Evolutionary conservation across 1,284 basidiomycete species (phyloP), one percentile per base, ranked within the genome.

Genomic region (Austroboletus niveus): DNA sequence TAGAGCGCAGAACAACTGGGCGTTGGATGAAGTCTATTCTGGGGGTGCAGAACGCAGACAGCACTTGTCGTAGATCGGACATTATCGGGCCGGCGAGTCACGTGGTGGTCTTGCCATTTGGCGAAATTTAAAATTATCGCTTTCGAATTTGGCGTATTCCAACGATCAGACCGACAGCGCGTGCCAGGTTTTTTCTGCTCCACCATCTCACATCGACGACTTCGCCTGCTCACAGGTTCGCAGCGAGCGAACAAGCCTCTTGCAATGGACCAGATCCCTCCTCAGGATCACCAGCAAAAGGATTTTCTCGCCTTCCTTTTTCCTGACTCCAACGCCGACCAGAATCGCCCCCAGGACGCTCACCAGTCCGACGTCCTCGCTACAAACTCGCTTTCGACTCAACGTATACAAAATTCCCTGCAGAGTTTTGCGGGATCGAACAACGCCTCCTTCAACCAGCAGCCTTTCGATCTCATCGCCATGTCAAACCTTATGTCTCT

Each of bases 401-500:
- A 68, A 41, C 67, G 64, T 5, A 27, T 41, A 12, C 54, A 41
- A 6, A 45, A 31, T 20, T 39, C 48, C 48, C 49, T 53, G 46
- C 63, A 58, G 49, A 57, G 60, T n/a, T 48, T 55, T 20, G 2
- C 62, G 1, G 60, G 48, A 59, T 58, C 57, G 31, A 58, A 34
- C 59, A 62, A 49, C 54, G 40, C 45, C 39, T 32, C 35, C 52
- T 62, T 62, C 55, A 57, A 50, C 48, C 63, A 60, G 24, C 66
- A 57, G 31, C 60, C 58, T 56, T 72, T 81, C 69, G 79, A 78
- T 60, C 69, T 82, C 52, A 67, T 82, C 42, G 70, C 76, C 55
- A 65, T 68, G 64, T 44, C 56, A 8, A 79, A 73, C 60, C 56
- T 82, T 45, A 74, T 81, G 64, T 69, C 75, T 12, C 63, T 74